These are phyloP conservation scores for Nosema muscidifuracis DNA, from an alignment of 371 early-diverging fungal species.

Conservation along the genomic window DNA sequence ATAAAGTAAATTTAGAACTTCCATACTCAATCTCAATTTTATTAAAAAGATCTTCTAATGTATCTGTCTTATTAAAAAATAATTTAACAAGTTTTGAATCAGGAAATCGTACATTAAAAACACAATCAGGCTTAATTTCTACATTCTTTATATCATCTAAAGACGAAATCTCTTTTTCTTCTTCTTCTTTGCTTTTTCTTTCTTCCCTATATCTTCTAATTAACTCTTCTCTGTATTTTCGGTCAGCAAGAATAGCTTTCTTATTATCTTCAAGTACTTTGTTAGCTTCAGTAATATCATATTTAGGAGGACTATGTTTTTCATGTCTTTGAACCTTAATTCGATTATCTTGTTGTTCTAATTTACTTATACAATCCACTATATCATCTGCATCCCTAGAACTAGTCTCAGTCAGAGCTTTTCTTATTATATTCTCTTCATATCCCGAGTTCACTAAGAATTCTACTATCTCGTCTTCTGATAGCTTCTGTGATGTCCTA, in stretches of 20 bases:
- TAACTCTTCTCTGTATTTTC: constrained; percentile 19
- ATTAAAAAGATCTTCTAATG: constrained; percentile 19
- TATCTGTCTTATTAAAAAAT: constrained; percentile 15
- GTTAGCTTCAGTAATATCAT: not conserved
- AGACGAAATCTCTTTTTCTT: not conserved
- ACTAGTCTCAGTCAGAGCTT: constrained; percentile 16
- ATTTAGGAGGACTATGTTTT: not conserved
- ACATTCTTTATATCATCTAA: constrained; percentile 8
- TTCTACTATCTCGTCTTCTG: constrained; percentile 15
- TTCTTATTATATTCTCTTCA: constrained; percentile 4
- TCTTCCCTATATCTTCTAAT: constrained; percentile 29
- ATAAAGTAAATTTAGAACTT: constrained; percentile 10
- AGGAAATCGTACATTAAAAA: constrained; percentile 22
- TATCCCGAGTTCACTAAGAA: constrained; percentile 22
- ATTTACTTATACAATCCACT: constrained; percentile 20
- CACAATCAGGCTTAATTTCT: constrained; percentile 25
- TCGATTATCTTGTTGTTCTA: not conserved
- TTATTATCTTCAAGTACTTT: constrained; percentile 15
- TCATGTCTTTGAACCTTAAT: constrained; percentile 1
- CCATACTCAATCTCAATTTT: constrained; percentile 9
- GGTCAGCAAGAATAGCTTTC: constrained; percentile 17
- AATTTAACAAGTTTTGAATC: constrained; percentile 22
- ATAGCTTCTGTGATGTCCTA: constrained; percentile 1
- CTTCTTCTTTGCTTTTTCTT: constrained; percentile 8
- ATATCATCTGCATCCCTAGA: constrained; percentile 22